A percentile compares a stretch with the other conserved stretches of the same genome.
Evolutionary conservation across 129 eudicot genomes (phyloP).

Genomic region (Logfia minima): DNA sequence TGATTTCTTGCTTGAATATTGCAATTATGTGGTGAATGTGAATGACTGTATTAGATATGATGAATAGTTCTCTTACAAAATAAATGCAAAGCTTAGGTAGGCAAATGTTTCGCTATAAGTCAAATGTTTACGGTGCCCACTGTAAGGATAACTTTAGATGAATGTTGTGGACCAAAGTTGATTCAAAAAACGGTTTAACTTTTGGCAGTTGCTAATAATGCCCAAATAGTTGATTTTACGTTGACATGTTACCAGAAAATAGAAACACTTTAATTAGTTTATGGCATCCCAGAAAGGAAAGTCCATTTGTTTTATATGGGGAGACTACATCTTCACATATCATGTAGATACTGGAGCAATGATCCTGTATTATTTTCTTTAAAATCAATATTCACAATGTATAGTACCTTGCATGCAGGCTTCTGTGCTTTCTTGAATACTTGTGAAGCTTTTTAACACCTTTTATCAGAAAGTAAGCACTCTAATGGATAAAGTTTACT

Average conservation of each 20-base stretch:
- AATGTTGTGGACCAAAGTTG: background rate
- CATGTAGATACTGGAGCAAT: background rate
- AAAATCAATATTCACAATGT: too few relatives aligned
- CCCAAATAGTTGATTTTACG: background rate
- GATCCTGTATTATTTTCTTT: background rate
- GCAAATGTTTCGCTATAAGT: background rate
- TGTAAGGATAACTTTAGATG: background rate
- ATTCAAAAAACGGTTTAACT: background rate
- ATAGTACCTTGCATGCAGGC: too few relatives aligned
- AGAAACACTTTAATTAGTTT: background rate
- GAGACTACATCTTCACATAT: background rate
- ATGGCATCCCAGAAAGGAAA: background rate
- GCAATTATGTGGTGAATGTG: background rate
- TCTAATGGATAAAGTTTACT: slow-evolving; percentile 23
- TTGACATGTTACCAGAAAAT: too few relatives aligned
- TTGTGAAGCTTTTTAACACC: slow-evolving; percentile 10
- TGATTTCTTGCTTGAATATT: slow-evolving; percentile 5
- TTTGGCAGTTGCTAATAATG: background rate
- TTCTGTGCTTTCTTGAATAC: background rate
- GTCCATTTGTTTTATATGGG: slow-evolving; percentile 11
- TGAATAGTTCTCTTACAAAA: background rate
- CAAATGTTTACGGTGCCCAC: background rate
- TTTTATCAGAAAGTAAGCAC: background rate
- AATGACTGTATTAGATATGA: background rate
- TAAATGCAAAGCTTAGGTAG: slow-evolving; percentile 3